Evolutionary conservation across 495 filamentous ascomycete genomes (phyloP).

Genomic region (Penicillium canescens): DNA sequence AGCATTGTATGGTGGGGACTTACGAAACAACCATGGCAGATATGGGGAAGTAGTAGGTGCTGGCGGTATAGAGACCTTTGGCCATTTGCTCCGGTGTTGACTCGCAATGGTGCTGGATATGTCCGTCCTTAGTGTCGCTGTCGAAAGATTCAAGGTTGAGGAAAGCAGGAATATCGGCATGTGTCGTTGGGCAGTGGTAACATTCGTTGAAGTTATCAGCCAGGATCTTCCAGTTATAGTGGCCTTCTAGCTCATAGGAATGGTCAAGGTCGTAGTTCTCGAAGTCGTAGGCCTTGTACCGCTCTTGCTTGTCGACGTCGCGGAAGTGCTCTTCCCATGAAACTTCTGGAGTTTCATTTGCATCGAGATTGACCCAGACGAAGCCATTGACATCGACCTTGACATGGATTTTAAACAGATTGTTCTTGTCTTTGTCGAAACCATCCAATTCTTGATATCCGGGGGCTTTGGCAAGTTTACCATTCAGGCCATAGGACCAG

Average conservation of each 20-base stretch:
- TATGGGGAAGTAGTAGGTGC: conserved; percentile 47
- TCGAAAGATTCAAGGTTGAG: conserved; percentile 45
- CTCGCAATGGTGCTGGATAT: conserved; percentile 45
- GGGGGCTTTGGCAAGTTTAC: conserved; percentile 58
- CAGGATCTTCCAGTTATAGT: conserved; percentile 56
- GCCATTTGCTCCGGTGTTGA: conserved; percentile 40
- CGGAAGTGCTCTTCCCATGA: conserved; percentile 48
- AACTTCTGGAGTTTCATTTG: conserved; percentile 37
- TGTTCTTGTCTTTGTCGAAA: conserved; percentile 52
- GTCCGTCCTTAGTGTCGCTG: conserved; percentile 39
- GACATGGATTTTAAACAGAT: conserved; percentile 40
- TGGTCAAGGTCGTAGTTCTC: conserved; percentile 54
- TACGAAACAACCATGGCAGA: conserved; percentile 48
- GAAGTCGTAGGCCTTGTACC: conserved; percentile 59
- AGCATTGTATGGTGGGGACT: conserved; percentile 14
- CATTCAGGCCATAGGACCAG: conserved; percentile 47
- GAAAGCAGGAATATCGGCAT: conserved; percentile 47
- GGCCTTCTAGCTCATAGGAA: conserved; percentile 52
- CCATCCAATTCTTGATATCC: conserved; percentile 50
- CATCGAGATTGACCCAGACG: conserved; percentile 53
- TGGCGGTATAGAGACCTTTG: conserved; percentile 36
- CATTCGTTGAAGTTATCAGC: conserved; percentile 72
- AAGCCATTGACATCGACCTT: conserved; percentile 55
- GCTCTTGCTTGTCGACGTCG: conserved; percentile 42
- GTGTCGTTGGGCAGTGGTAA: conserved; percentile 56